A percentile compares a stretch with the other conserved stretches of the same genome.
phyloP scores from a whole-genome alignment of 257 asterid species.

The Nicotiana paniculata region DNA sequence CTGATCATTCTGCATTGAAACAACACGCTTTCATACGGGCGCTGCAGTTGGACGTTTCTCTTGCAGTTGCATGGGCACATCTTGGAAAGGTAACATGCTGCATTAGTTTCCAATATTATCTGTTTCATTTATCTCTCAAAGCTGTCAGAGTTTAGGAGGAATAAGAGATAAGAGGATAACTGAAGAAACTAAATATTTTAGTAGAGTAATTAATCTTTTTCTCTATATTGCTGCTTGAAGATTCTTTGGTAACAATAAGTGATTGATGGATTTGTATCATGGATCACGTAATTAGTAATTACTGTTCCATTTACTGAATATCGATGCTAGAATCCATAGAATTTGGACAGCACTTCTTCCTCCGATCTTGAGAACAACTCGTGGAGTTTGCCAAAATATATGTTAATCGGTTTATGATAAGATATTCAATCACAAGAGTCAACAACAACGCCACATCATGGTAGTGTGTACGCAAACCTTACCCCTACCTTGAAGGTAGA shows the following conservation, averaged over 20 bases:
- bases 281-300: not conserved
- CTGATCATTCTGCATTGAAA: conserved; percentile 49
- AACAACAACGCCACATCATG: not conserved
- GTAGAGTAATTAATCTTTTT: not conserved
- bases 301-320: not conserved
- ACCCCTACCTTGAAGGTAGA: too few species aligned
- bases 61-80: conserved; percentile 96
- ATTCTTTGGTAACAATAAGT: too few species aligned
- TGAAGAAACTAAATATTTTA: not conserved
- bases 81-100: conserved; percentile 72
- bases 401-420: not conserved
- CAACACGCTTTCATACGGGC: conserved; percentile 95
- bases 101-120: not conserved
- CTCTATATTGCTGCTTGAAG: too few species aligned
- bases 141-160: not conserved
- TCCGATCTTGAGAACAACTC: not conserved
- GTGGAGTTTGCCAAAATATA: not conserved
- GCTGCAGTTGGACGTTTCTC: conserved; percentile 76
- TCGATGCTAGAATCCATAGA: not conserved
- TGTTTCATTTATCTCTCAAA: not conserved
- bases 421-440: conserved; percentile 1
- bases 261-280: not conserved
- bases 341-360: not conserved
- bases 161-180: not conserved
- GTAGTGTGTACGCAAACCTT: too few species aligned